These are phyloP conservation scores for Quercus tomentella DNA, from an alignment of 331 rosid species.

Conservation along the genomic window DNA sequence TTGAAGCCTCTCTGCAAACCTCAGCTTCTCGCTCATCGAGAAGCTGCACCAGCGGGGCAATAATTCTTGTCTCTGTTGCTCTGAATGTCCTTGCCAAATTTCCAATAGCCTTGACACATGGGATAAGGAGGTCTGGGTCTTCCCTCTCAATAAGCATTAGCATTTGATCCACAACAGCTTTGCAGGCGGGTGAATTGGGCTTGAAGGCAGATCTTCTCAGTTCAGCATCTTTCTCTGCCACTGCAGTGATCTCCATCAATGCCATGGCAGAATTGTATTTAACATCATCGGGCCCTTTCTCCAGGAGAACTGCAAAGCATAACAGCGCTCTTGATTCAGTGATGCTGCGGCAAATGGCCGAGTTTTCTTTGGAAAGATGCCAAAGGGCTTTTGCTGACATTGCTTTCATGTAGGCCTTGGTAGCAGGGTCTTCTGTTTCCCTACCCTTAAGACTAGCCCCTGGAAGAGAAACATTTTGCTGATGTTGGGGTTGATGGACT, in stretches of 20 bases:
- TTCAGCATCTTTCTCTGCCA: conserved; percentile 79
- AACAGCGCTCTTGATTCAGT: conserved; percentile 77
- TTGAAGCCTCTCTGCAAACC: conserved; percentile 51
- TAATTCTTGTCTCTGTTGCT: conserved; percentile 74
- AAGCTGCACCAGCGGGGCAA: conserved; percentile 68
- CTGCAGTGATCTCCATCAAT: conserved; percentile 69
- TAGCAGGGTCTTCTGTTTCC: conserved; percentile 58
- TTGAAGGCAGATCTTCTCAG: conserved; percentile 78
- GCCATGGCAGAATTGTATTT: conserved; percentile 83
- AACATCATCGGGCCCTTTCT: conserved; percentile 66
- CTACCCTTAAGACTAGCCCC: conserved; percentile 60
- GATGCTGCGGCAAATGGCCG: conserved; percentile 67
- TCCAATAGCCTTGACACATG: conserved; percentile 71
- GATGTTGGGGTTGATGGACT: conserved; percentile 31
- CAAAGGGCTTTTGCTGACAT: conserved; percentile 81
- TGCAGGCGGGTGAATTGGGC: conserved; percentile 86
- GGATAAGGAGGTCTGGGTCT: conserved; percentile 64
- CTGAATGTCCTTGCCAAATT: conserved; percentile 78
- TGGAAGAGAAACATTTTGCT: conserved; percentile 35
- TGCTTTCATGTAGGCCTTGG: conserved; percentile 70
- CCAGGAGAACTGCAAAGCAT: conserved; percentile 75
- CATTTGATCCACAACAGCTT: conserved; percentile 78
- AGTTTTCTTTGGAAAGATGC: conserved; percentile 56
- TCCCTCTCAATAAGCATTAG: conserved; percentile 56
- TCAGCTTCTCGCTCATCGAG: conserved; percentile 76